Base-by-base conservation (phyloP, 768 basidiomycete species). In the Exsudoporus frostii region DNA sequence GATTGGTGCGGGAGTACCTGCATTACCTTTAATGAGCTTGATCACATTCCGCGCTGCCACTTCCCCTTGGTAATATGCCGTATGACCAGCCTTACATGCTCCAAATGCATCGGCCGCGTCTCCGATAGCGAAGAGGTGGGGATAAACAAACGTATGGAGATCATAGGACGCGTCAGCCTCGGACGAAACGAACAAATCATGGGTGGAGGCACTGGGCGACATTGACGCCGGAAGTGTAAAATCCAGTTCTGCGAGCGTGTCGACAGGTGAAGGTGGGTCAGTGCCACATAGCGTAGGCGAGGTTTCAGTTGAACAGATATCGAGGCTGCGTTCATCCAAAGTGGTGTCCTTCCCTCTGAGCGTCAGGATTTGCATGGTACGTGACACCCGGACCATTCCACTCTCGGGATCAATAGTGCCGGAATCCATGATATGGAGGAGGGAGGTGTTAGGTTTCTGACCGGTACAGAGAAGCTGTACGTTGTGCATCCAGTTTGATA, bases 21-120 rank as follows among this genome's bases (percentile, higher is more conserved):
- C 17, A 6, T n/a, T 13, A 17, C 65, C 22, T 48, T 62, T 48
- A 13, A 84, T 72, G 14, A 84, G 76, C 44, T 60, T 65, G 7
- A 82, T 42, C 27, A 85, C 69, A 52, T 85, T 86, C n/a, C 73
- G 60, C 27, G 79, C 82, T 0, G 83, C 83, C 11, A 83, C 66
- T 47, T 77, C 65, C 64, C 54, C 76, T 71, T 83, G 82, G 34
- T 69, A 73, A 59, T 79, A 78, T 2, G 82, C 80, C 30, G 71
- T 82, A 55, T 83, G 79, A 0, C 82, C 85, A 13, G 84, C 83
- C 22, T 80, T 76, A 22, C 80, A 76, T 0, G 83, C 85, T 7
- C 83, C 83, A 53, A 83, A 85, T 5, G 82, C 82, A 62, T 85
- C 82, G 1, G 83, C 84, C 1, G 78, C 75, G 49, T 86, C 85